phyloP scores from a whole-genome alignment of 2,329 filamentous ascomycete genomes.

The Fusarium sp. region DNA sequence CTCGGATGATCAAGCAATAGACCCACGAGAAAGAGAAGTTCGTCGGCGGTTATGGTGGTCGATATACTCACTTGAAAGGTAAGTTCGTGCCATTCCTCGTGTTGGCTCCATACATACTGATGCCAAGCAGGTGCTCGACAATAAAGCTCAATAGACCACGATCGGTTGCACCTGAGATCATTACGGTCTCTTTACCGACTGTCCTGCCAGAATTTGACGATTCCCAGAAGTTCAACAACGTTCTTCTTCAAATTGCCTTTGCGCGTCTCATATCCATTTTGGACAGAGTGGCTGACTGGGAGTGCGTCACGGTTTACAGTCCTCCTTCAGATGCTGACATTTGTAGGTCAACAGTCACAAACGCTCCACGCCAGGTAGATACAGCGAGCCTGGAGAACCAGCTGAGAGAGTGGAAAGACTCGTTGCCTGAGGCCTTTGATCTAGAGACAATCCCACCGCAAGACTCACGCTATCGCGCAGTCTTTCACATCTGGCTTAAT shows the following conservation, averaged over 20 bases:
- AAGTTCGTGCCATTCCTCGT: fast-evolving
- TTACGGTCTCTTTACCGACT: not conserved
- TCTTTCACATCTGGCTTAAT: not conserved
- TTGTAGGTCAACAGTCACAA: not conserved
- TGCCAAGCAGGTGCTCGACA: not conserved
- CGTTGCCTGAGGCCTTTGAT: not conserved
- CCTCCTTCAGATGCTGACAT: not conserved
- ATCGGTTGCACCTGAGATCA: not conserved
- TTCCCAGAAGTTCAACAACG: not conserved
- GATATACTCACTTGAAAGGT: not conserved
- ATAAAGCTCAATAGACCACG: not conserved
- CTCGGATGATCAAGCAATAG: not conserved
- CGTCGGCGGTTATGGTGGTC: not conserved
- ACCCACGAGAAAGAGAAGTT: not conserved
- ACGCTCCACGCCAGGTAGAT: not conserved
- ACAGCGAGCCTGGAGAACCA: not conserved
- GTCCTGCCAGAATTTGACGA: not conserved
- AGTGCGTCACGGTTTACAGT: not conserved
- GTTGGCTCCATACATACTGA: fast-evolving
- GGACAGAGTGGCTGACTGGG: not conserved
- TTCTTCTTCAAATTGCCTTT: not conserved
- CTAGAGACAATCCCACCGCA: not conserved
- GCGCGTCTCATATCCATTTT: not conserved
- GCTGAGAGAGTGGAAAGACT: not conserved
- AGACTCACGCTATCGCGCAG: not conserved